Evolutionary conservation across 768 basidiomycete species (phyloP).

Genomic region (Hericium rajendrae): DNA sequence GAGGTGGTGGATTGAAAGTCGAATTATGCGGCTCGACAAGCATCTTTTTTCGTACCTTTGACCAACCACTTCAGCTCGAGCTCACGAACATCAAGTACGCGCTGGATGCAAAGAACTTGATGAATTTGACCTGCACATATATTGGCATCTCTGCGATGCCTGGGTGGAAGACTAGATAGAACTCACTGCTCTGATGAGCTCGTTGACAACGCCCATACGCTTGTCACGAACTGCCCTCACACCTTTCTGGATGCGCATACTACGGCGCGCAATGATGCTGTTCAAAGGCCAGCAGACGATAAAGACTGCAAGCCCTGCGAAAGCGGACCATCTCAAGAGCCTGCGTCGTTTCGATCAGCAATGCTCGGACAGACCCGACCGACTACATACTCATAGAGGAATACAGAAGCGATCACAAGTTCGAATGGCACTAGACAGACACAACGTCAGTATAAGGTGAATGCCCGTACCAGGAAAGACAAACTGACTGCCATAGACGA

Average conservation of each 20-base stretch:
- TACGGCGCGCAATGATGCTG: conserved; percentile 49
- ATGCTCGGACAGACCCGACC: too few relatives aligned
- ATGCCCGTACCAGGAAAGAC: background rate
- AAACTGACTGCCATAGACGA: conserved; percentile 51
- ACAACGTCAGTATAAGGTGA: background rate
- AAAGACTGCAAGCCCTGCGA: conserved; percentile 63
- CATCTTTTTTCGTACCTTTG: conserved; percentile 34
- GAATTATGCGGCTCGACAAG: background rate
- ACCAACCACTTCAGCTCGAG: conserved; percentile 72
- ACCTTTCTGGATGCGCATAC: conserved; percentile 52
- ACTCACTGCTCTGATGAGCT: conserved; percentile 53
- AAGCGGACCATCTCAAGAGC: conserved; percentile 64
- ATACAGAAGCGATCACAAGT: conserved; percentile 57
- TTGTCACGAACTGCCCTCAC: conserved; percentile 55
- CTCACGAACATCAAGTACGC: conserved; percentile 52
- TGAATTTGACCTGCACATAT: conserved; percentile 41
- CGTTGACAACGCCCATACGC: conserved; percentile 69
- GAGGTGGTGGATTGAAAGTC: conserved; percentile 29
- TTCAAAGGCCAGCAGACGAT: conserved; percentile 67
- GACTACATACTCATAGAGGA: conserved; percentile 54
- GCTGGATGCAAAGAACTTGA: conserved; percentile 72
- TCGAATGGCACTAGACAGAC: conserved; percentile 55
- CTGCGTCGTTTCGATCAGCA: too few relatives aligned
- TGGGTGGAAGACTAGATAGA: too few relatives aligned
- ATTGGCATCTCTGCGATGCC: too few relatives aligned